Evolutionary conservation across 2,329 filamentous ascomycete species (phyloP).

Genomic region (Penicillium sp.): DNA sequence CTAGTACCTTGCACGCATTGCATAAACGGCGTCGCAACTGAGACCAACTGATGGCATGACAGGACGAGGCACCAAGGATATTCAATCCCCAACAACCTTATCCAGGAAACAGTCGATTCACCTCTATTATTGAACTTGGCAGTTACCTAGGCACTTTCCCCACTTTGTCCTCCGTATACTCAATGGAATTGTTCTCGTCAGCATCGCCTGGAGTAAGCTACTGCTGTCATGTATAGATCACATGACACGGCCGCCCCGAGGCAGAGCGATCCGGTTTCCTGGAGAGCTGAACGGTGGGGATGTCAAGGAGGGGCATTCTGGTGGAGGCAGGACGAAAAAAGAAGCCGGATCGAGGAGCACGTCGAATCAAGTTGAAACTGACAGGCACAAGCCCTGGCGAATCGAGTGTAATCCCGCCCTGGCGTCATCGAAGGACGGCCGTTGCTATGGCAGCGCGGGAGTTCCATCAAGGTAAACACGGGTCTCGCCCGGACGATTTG

Average conservation of each 20-base stretch:
- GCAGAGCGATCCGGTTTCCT: slow-evolving; percentile 10
- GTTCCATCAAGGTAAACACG: slow-evolving; percentile 35
- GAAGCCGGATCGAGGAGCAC: slow-evolving; percentile 17
- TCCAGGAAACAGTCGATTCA: no score
- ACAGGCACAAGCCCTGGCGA: slow-evolving; percentile 14
- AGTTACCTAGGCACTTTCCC: no score
- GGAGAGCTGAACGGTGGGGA: slow-evolving; percentile 31
- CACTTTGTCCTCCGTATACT: no score
- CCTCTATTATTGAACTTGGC: no score
- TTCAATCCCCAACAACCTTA: no score
- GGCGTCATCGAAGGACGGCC: slow-evolving; percentile 26
- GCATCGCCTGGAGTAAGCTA: no score
- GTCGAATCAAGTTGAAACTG: slow-evolving; percentile 17
- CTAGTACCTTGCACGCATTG: slow-evolving; percentile 10
- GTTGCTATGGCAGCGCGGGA: slow-evolving; percentile 43
- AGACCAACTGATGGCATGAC: background rate
- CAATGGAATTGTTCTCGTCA: no score
- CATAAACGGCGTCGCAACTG: background rate
- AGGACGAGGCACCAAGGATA: no score
- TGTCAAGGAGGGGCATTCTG: slow-evolving; percentile 14
- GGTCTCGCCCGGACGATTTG: slow-evolving; percentile 23
- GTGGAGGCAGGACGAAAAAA: slow-evolving; percentile 19
- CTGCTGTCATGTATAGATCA: background rate
- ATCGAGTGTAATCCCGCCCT: slow-evolving; percentile 22
- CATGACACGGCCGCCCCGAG: background rate